Base-by-base conservation (phyloP, 1,284 basidiomycete genomes). In the Tranzscheliella williamsii region DNA sequence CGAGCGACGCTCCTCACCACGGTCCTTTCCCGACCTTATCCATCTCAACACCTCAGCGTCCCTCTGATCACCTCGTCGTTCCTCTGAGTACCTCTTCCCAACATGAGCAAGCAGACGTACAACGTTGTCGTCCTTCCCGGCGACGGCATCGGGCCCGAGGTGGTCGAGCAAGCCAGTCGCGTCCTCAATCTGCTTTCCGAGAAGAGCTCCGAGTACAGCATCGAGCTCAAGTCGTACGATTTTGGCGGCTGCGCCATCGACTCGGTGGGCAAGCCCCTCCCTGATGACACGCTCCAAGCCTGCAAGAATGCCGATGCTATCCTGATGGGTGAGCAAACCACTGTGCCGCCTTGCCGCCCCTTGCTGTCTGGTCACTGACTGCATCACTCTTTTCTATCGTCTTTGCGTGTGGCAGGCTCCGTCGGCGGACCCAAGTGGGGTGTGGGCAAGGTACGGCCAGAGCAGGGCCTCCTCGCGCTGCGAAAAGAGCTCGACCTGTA, bases 381-480 rank as follows among this genome's bases (percentile, higher is more conserved):
- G 91, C 9, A 89, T 16, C 27, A 26, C 20, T 13, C 56, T n/a
- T 41, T 42, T 24, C 16, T 31, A 32, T 32, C 21, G 22, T 42
- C 2, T 15, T 8, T 30, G 4, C 18, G 13, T 0, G 6, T 6
- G 27, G 13, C 60, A 95, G 93, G 92, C 64, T 88, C 94, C 20
- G 90, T 98, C 63, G 95, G 94, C 58, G 95, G 94, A 16, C 95
- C 95, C 26, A 97, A 97, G 80, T 99, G 95, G 95, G 93, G 92
- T 33, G 84, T 86, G 44, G 87, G 87, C 64, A 88, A 89, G 78
- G 86, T 97, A 42, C 87, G 95, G 52, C 95, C 95, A n/a, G 95
- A 99, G 80, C 86, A 87, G 67, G 94, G 94, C 49, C 84, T 98
- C 20, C 86, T 99, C 23, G 80, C 82, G n/a, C 85, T 99, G 41